Percentiles rank a stretch among this genome's conserved stretches.
Conservation (phyloP, 1,284 basidiomycete genomes). For the Cryptococcus amylolentus region DNA sequence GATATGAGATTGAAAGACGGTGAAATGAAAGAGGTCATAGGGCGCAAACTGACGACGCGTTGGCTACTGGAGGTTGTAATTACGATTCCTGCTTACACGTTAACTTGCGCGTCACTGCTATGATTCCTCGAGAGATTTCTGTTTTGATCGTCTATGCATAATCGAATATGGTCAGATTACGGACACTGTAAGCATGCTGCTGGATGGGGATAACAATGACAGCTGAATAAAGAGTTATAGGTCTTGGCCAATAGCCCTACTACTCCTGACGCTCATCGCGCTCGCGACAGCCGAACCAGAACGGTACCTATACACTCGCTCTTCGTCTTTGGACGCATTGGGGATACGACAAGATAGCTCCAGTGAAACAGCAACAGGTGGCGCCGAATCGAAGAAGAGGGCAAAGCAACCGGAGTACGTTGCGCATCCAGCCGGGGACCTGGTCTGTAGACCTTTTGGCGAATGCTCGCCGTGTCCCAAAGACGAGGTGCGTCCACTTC, state of each 20-base stretch:
- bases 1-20: not conserved
- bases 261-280: too few species aligned
- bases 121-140: not conserved
- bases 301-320: too few species aligned
- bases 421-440: slow-evolving; percentile 32
- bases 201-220: not conserved
- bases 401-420: slow-evolving; percentile 27
- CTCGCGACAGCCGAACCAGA: too few species aligned
- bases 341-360: too few species aligned
- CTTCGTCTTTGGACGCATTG: too few species aligned
- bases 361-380: not conserved
- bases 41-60: not conserved
- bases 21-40: not conserved
- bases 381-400: not conserved
- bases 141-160: not conserved
- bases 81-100: too few species aligned
- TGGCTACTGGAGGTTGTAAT: not conserved
- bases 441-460: slow-evolving; percentile 70
- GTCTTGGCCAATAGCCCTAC: too few species aligned
- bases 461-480: slow-evolving; percentile 76
- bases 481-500: slow-evolving; percentile 57
- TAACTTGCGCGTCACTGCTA: not conserved
- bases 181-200: not conserved
- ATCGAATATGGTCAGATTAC: not conserved
- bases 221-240: too few species aligned